Base-by-base conservation (phyloP, 2,329 filamentous ascomycete species). In the Cercospora zeina region DNA sequence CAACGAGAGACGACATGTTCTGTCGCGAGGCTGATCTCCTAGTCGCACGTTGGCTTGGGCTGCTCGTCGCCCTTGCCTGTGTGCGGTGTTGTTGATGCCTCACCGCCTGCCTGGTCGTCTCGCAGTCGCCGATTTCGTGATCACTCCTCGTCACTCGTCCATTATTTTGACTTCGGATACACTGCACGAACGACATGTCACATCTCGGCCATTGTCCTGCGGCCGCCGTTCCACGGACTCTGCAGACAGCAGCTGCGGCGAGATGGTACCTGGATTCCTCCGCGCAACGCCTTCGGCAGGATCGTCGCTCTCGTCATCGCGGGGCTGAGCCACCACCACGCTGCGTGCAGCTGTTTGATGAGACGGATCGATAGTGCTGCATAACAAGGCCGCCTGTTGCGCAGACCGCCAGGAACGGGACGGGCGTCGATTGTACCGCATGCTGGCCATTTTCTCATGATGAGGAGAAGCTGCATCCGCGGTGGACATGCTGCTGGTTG, bases 231-330 rank as follows among this genome's bases (percentile, higher is more conserved):
- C 42, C 42, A 49, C 42, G 13, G 11, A n/a, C 7, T 13, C 21
- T 27, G 42, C 21, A 5, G 13, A 27, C 6, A 8, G 19, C 42
- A 49, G 42, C 24, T 19, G 21, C 53, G 30, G 13, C 14, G 27
- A 30, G 54, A 45, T 56, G 54, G 54, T 56, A 21, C 54, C 54
- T 56, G 54, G 24, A 56, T 56, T 33, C 13, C 16, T 54, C 54
- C 24, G 19, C 36, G 54, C 54, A 1, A 31, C 27, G 54, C 34
- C 16, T 21, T n/a, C 36, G 14, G 24, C 54, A 42, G 36, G 19
- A 56, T 42, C 13, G 33, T 54, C 51, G 19, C 30, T 37, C 54
- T 31, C 36, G 33, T 56, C 54, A 42, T 27, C 13, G 54, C 54
- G 33, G 54, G 54, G 54, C 54, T 56, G n/a, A 30, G 54, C 6